Base-by-base conservation (phyloP, 2,329 filamentous ascomycete species). In the Monosporascus cannonballus region DNA sequence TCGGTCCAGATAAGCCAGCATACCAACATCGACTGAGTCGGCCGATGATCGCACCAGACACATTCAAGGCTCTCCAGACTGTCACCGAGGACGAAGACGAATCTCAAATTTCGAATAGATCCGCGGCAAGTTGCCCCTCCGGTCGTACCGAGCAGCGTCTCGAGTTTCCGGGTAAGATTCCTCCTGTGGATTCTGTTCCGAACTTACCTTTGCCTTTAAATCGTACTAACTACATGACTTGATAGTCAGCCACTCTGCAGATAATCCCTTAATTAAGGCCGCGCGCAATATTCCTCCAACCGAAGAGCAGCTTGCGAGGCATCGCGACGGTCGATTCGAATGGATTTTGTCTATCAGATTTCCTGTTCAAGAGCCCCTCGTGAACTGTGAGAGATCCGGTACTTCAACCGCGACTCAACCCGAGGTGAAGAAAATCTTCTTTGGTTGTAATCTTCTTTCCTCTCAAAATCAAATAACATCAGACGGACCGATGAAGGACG, bases 381-480 rank as follows among this genome's bases (percentile, higher is more conserved):
- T 52, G 51, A 34, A 46, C 37, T 42, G 60, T 48, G 54, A 54
- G 49, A 50, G 51, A 39, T 49, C 52, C 55, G 53, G 54, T 61
- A 55, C 18, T n/a, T 14, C 52, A 22, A 34, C 41, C 27, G n/a
- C 52, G 38, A 36, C 44, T 38, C 18, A 48, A 44, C 49, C 50
- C 38, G 45, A 56, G 17, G 22, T 48, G 25, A 65, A 59, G 50
- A 69, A 67, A 57, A 62, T 75, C 18, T 75, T 68, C 55, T 75
- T 78, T 58, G 79, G 78, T 52, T 81, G 79, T 68, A 83, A 80
- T 59, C 65, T 83, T 51, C 60, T 83, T 54, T 69, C 69, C 47
- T 70, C 71, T 55, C 63, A 64, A 49, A 59, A 66, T 48, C 57
- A 60, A 15, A 56, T 60, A 20, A 59, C 59, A 41, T 59, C 59